Percentiles rank a stretch among this genome's conserved stretches.
Evolutionary conservation across 73 alveolate species (phyloP).

Genomic region (Symbiodinium pilosum): DNA sequence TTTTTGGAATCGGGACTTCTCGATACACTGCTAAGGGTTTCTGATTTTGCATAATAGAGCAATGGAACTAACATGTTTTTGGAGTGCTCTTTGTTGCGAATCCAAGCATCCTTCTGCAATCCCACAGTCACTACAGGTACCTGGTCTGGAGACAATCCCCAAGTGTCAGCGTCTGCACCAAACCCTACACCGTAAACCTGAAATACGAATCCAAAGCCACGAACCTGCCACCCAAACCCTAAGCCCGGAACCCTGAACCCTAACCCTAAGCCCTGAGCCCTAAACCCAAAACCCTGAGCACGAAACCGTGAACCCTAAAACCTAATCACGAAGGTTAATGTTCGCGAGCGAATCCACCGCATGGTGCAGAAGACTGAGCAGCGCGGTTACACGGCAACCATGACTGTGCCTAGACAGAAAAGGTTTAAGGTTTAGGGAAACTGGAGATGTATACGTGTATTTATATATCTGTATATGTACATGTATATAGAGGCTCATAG

Average conservation of each 20-base stretch:
- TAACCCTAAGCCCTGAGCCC: background rate
- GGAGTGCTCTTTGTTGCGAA: too few species aligned
- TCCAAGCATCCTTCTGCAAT: too few species aligned
- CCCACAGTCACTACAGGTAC: too few species aligned
- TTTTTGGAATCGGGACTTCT: background rate
- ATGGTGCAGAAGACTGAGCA: constrained; percentile 94
- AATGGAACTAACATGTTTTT: too few species aligned
- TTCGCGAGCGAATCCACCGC: constrained; percentile 68
- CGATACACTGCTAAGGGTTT: too few species aligned
- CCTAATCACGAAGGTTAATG: constrained; percentile 2
- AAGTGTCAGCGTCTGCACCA: too few species aligned
- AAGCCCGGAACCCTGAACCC: background rate
- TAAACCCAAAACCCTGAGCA: background rate
- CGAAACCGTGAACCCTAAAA: background rate
- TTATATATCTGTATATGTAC: too few species aligned
- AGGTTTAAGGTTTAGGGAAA: background rate
- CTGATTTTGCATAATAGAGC: too few species aligned
- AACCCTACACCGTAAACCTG: too few species aligned
- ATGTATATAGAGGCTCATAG: too few species aligned
- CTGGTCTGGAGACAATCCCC: too few species aligned
- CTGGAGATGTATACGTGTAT: background rate
- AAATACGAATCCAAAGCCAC: background rate
- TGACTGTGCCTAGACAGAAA: background rate
- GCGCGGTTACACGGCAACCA: constrained; percentile 58
- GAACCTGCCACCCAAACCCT: background rate